Evolutionary conservation across 768 basidiomycete genomes (phyloP).

Genomic region (Tephrocybe sp.): DNA sequence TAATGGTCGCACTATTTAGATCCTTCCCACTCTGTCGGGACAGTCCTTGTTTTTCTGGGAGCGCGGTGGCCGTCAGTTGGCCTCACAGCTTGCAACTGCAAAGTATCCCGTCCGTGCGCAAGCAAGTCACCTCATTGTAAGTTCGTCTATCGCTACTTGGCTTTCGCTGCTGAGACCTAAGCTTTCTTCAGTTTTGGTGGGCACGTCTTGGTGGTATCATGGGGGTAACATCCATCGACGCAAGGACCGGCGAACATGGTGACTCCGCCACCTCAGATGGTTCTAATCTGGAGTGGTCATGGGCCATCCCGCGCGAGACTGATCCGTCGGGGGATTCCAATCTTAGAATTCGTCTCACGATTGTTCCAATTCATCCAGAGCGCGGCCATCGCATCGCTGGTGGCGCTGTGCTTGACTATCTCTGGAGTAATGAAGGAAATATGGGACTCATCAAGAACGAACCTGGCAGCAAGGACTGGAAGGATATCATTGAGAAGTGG

Average conservation of each 20-base stretch:
- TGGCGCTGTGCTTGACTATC: conserved; percentile 14
- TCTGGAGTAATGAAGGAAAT: conserved; percentile 13
- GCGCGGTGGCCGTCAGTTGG: conserved; percentile 11
- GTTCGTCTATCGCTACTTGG: neutral
- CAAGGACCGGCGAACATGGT: conserved; percentile 11
- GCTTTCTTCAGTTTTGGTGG: conserved; percentile 14
- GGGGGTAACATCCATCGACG: conserved; percentile 12
- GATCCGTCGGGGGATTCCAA: conserved; percentile 16
- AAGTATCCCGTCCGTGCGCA: conserved; percentile 18
- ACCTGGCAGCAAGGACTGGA: conserved; percentile 15
- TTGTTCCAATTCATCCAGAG: conserved; percentile 19
- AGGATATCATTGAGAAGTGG: conserved; percentile 15
- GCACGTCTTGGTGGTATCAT: conserved; percentile 18
- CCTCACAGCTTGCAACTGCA: conserved; percentile 16
- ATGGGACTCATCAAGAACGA: conserved; percentile 16
- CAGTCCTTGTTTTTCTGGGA: conserved; percentile 18
- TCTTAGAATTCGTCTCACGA: conserved; percentile 15
- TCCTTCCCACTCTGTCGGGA: conserved; percentile 13
- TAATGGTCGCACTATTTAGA: conserved; percentile 1
- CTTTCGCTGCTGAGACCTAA: neutral
- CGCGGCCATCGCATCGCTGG: conserved; percentile 15
- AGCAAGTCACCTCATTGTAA: conserved; percentile 15
- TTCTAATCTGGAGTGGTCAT: conserved; percentile 18
- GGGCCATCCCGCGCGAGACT: conserved; percentile 15
- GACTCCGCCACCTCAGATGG: conserved; percentile 18